These are phyloP conservation scores for Circinella minor DNA, from an alignment of 371 early-diverging fungal genomes.

Conservation along the genomic window DNA sequence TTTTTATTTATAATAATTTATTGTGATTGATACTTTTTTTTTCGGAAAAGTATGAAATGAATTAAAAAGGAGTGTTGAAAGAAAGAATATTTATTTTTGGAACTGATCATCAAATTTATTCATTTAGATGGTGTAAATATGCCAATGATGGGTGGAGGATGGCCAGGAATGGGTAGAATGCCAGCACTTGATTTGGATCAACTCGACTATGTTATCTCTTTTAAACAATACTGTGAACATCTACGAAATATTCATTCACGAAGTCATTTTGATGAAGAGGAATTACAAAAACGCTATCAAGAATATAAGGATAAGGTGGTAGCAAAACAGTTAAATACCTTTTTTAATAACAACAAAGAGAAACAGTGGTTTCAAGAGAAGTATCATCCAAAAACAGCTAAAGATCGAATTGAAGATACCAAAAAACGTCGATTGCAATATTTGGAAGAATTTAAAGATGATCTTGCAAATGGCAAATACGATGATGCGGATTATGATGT, in stretches of 20 bases:
- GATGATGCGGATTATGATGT: conserved; percentile 71
- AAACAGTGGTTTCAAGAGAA: conserved; percentile 94
- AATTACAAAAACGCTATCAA: conserved; percentile 77
- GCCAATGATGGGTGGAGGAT: conserved; percentile 20
- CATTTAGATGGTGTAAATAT: conserved; percentile 6
- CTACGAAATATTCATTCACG: conserved; percentile 55
- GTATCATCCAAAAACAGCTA: conserved; percentile 78
- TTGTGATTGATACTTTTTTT: not conserved
- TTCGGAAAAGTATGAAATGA: no score
- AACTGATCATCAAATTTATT: not conserved
- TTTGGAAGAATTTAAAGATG: conserved; percentile 64
- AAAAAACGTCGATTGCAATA: conserved; percentile 57
- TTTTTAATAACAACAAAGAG: conserved; percentile 80
- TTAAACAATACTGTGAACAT: conserved; percentile 81
- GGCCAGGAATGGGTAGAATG: conserved; percentile 40
- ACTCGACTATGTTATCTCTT: conserved; percentile 78
- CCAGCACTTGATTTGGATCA: conserved; percentile 73
- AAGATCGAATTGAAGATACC: conserved; percentile 60
- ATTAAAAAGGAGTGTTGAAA: no score
- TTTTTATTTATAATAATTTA: not conserved
- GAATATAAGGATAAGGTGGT: conserved; percentile 81
- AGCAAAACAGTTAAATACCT: conserved; percentile 67
- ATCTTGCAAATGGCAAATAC: conserved; percentile 72
- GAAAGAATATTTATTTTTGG: no score
- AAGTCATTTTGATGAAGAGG: conserved; percentile 75